phyloP scores from a whole-genome alignment of 202 grass and related monocot genomes.

The Musa balbisiana region DNA sequence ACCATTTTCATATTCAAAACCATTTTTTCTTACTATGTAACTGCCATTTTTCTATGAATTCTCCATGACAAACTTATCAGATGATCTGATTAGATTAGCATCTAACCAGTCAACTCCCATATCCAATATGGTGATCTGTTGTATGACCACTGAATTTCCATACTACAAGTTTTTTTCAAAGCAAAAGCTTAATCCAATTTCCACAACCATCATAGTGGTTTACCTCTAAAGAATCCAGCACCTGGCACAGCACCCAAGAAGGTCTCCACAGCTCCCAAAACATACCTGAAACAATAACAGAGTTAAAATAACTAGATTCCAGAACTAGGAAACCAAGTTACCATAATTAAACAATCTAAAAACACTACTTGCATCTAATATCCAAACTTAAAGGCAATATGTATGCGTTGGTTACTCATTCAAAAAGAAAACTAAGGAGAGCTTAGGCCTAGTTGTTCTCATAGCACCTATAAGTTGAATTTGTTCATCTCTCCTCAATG shows the following conservation, averaged over 20 bases:
- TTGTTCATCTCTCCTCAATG: background rate
- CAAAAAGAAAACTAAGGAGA: too few relatives aligned
- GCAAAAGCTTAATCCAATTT: background rate
- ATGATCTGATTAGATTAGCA: background rate
- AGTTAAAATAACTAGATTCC: background rate
- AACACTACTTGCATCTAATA: too few relatives aligned
- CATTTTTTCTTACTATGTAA: background rate
- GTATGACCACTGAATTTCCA: background rate
- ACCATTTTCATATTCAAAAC: too few relatives aligned
- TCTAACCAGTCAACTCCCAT: background rate
- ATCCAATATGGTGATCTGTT: background rate
- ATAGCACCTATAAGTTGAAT: background rate
- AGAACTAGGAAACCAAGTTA: background rate
- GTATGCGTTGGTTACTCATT: too few relatives aligned
- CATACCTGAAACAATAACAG: conserved; percentile 68
- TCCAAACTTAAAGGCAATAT: too few relatives aligned
- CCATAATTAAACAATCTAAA: background rate
- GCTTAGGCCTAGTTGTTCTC: background rate
- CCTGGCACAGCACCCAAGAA: conserved; percentile 85
- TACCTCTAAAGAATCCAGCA: conserved; percentile 92
- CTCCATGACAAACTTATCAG: background rate
- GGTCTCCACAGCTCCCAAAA: conserved; percentile 95
- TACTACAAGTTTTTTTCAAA: conserved; percentile 11
- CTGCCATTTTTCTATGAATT: background rate
- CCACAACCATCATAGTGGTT: background rate